Base-by-base conservation (phyloP, 352 stramenopile genomes). In the Phytophthora vignae region DNA sequence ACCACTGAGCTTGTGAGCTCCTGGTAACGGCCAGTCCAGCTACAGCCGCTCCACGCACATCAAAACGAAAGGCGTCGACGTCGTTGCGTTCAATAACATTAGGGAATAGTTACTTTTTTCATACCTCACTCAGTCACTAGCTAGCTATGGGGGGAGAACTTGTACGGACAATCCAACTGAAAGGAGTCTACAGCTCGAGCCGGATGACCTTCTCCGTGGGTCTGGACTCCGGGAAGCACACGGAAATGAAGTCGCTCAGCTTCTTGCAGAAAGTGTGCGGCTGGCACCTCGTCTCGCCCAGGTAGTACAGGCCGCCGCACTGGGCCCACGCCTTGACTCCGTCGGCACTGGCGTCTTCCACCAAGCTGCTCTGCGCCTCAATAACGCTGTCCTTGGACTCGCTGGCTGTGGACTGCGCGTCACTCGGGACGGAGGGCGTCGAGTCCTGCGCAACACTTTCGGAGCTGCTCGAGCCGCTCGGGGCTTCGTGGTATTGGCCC, bases 171-270 rank as follows among this genome's bases (percentile, higher is more conserved):
- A 7, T 25, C 40, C 27, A 29, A 5, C 27, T 5, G 27, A 29
- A n/a, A n/a, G n/a, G n/a, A n/a, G 21, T 46, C 55, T 65, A 73
- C 3, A 74, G 44, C 56, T 78, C 66, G 50, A 78, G 70, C 17
- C 70, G 53, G 11, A 77, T 64, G 40, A 77, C 55, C 22, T 71
- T 65, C 55, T 77, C 70, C 11, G 70, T 77, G 6, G 70, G 70
- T 21, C 67, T 61, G 5, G 66, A 67, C 29, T 78, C 66, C 14
- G 71, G 71, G 71, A 78, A 78, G 55, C 72, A 79, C 44, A 79
- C 63, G 36, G 72, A 79, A 53, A 79, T 79, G 52, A 67, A 79
- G 9, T 72, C 61, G 59, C 72, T 79, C 40, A 79, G 22, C 48
- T 73, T 27, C 31, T 73, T 79, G 67, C 72, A 79, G 29, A 72